Evolutionary conservation across 176 grass and related monocot species (phyloP), one percentile per base, ranked within the genome.

Genomic region (Secale cereale): DNA sequence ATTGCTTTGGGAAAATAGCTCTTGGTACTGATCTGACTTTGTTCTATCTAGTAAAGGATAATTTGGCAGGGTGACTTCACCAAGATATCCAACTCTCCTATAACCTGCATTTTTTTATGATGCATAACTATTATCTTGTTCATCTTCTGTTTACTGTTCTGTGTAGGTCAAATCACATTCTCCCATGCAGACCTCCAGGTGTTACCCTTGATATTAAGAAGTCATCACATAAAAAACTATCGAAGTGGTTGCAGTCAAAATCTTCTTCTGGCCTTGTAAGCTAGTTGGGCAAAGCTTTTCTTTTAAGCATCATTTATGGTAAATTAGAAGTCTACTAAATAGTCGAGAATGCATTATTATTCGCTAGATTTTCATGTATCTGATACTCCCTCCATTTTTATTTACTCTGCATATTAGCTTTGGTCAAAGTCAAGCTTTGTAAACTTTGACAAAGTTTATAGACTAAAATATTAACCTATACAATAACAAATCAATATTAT

Each of bases 241-340:
- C 93, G 3, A 95, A 98, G 86, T 98, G 96, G 96, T 65, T 98
- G 76, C 91, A 92, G n/a, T 94, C 93, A 79, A 98, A 98, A 88
- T 85, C 88, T 91, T 94, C 87, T 33, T 54, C 89, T 68, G 88
- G 89, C 64, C 88, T 98, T 85, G 96, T 98, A 90, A 92, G 93
- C 67, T 57, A 50, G 22, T 68, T 68, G 16, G 12, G 14, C 46
- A 68, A 59, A 69, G 15, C 23, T 68, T 67, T 67, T 86, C 35
- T 69, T 17, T 22, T 83, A 11, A 74, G n/a, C 65, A 36, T 35
- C 13, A 63, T 86, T 75, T 77, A 52, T 82, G 35, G 41, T 50
- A 50, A 74, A 74, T 48, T 74, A 30, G 45, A 48, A 29, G 16
- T 43, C 26, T 52, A 50, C 30, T 4, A 50, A 75, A 43, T 75